Conservation (phyloP, 345 rosid genomes). For the Heritiera littoralis region DNA sequence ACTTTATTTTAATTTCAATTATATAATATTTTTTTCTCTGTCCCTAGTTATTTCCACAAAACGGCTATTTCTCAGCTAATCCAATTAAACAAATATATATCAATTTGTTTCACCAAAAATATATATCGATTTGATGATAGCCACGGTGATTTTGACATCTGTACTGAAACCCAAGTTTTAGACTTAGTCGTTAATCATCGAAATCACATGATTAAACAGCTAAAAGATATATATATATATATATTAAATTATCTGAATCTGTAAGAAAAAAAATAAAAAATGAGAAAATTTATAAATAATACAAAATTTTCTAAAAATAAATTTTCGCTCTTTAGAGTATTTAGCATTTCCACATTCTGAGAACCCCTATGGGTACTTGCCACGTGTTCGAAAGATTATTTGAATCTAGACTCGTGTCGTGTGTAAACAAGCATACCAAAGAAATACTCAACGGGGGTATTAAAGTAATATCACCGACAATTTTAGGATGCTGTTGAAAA, state of each 20-base stretch:
- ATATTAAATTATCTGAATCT: no score
- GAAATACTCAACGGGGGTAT: conserved; percentile 10
- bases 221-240: no score
- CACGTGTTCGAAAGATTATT: not conserved
- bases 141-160: not conserved
- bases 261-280: no score
- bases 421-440: not conserved
- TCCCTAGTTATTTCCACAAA: conserved; percentile 20
- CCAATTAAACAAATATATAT: not conserved
- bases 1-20: not conserved
- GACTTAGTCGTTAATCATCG: conserved; percentile 1
- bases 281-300: no score
- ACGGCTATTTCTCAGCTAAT: conserved; percentile 29
- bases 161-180: not conserved
- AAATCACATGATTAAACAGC: not conserved
- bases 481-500: conserved; percentile 20
- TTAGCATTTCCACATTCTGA: not conserved
- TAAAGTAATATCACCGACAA: conserved; percentile 23
- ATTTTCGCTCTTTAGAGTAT: no score
- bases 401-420: not conserved
- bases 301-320: no score
- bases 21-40: conserved; percentile 20
- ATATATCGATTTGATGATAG: not conserved
- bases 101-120: no score
- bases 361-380: not conserved